Percentiles rank a stretch among this genome's conserved stretches.
phyloP scores from a whole-genome alignment of 2,329 filamentous ascomycete species.

The Capronia epimyces region DNA sequence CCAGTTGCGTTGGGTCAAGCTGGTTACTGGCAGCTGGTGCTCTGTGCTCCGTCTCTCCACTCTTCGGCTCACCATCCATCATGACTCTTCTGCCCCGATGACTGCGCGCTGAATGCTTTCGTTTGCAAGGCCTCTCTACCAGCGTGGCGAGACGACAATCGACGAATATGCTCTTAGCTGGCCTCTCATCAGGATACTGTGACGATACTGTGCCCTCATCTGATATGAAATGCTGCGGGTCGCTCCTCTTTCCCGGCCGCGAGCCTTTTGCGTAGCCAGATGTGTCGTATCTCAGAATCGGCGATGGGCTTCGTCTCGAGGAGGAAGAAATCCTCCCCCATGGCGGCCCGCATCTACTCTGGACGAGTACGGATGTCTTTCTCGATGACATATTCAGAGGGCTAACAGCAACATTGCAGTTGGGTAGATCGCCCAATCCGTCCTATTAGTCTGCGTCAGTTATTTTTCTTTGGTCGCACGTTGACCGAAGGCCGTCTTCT shows the following conservation, averaged over 20 bases:
- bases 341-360: conserved; percentile 56
- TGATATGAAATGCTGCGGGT: conserved; percentile 26
- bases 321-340: conserved; percentile 42
- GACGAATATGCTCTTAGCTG: conserved; percentile 3
- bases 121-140: background rate
- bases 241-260: conserved; percentile 8
- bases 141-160: conserved; percentile 4
- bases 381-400: conserved; percentile 15
- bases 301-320: conserved; percentile 19
- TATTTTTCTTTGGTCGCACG: conserved; percentile 94
- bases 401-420: conserved; percentile 45
- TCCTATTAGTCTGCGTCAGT: conserved; percentile 91
- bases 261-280: conserved; percentile 9
- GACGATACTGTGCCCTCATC: conserved; percentile 1
- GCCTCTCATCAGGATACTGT: background rate
- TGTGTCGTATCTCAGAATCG: background rate
- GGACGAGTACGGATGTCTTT: conserved; percentile 48
- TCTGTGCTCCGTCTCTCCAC: background rate
- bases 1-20: background rate
- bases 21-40: background rate
- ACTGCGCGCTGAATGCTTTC: background rate
- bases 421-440: conserved; percentile 90
- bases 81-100: background rate
- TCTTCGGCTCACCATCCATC: background rate
- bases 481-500: conserved; percentile 84